These are phyloP conservation scores for Exophiala lecanii-corni DNA, from an alignment of 2,329 filamentous ascomycete species.

Conservation along the genomic window DNA sequence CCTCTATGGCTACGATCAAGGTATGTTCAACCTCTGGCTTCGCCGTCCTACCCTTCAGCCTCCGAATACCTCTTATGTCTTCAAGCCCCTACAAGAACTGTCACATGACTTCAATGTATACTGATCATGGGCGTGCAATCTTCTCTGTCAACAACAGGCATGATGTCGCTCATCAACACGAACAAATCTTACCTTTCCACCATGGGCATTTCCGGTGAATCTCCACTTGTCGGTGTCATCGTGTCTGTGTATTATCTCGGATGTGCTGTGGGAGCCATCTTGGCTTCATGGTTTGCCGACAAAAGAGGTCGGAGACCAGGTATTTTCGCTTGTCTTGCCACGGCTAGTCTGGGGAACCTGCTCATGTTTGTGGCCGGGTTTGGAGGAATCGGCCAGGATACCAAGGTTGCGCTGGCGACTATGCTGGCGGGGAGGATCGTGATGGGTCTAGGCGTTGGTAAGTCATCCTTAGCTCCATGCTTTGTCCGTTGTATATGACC, in stretches of 20 bases:
- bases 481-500: no score
- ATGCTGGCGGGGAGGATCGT: constrained; percentile 50
- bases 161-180: constrained; percentile 54
- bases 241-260: constrained; percentile 60
- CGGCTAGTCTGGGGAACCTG: constrained; percentile 52
- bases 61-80: no score
- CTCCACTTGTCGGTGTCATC: constrained; percentile 54
- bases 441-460: constrained; percentile 42
- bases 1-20: constrained; percentile 48
- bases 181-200: constrained; percentile 53
- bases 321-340: constrained; percentile 53
- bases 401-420: constrained; percentile 40
- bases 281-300: constrained; percentile 55
- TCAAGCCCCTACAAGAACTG: no score
- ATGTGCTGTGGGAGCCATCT: constrained; percentile 53
- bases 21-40: constrained; percentile 8
- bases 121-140: no score
- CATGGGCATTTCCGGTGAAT: constrained; percentile 51
- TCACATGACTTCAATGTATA: no score
- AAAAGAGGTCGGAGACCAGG: constrained; percentile 50
- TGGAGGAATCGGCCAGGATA: constrained; percentile 30
- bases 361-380: constrained; percentile 58
- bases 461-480: not conserved
- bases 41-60: no score
- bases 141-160: no score